Evolutionary conservation across 2,329 filamentous ascomycete genomes (phyloP).

Genomic region (Fusarium incarnatum): DNA sequence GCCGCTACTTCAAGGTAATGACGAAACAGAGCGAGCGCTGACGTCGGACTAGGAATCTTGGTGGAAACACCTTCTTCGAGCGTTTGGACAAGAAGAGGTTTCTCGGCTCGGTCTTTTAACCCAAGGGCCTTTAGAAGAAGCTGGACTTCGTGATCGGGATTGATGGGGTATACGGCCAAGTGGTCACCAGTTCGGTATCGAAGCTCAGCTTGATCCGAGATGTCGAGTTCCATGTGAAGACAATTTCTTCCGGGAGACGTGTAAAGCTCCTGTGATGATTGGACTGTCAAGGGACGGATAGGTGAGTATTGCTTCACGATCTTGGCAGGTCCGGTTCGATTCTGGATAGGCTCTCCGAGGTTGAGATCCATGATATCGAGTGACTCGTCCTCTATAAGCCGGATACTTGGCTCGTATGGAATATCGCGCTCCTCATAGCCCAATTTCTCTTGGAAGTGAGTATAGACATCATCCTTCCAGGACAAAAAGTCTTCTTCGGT

Average conservation of each 20-base stretch:
- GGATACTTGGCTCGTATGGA: conserved; percentile 38
- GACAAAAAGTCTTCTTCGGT: conserved; percentile 53
- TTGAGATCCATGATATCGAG: conserved; percentile 40
- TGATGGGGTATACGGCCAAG: conserved; percentile 55
- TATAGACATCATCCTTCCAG: conserved; percentile 51
- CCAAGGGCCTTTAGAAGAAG: conserved; percentile 49
- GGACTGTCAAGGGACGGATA: conserved; percentile 29
- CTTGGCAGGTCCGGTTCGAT: conserved; percentile 35
- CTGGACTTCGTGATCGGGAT: conserved; percentile 51
- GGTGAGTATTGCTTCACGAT: conserved; percentile 40
- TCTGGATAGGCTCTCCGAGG: conserved; percentile 40
- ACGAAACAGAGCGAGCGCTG: conserved; percentile 54
- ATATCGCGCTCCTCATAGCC: conserved; percentile 40
- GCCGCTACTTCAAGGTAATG: conserved; percentile 59
- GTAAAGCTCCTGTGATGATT: conserved; percentile 35
- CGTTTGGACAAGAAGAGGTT: conserved; percentile 41
- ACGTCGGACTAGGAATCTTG: conserved; percentile 55
- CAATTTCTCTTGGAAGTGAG: conserved; percentile 33
- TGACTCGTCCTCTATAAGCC: conserved; percentile 39
- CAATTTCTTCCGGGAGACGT: conserved; percentile 46
- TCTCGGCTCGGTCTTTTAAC: conserved; percentile 33
- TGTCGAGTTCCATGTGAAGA: conserved; percentile 53
- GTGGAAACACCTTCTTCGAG: conserved; percentile 31
- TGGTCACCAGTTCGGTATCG: conserved; percentile 57
- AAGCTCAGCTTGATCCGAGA: conserved; percentile 45